Base-by-base conservation (phyloP, 148 eudicot species). In the Camellia japonica region DNA sequence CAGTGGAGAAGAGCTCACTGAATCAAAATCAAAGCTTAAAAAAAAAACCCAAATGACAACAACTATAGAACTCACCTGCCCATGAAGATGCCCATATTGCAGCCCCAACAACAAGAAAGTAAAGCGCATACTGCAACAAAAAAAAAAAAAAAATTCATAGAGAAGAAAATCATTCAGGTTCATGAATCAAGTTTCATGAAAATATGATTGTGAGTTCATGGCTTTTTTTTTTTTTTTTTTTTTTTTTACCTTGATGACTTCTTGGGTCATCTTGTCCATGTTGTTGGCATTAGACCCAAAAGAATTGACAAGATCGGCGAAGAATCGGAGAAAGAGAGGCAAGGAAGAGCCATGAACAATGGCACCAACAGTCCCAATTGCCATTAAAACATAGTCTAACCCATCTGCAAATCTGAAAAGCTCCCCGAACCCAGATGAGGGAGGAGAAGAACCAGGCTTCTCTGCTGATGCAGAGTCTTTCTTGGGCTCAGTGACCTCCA, bases 51-150 rank as follows among this genome's bases (percentile, higher is more conserved):
- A 49, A 49, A 49, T 49, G 5, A 49, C 12, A 10, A 30, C 7
- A 54, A 59, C 0, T 38, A 18, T 44, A 66, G 59, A 78, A 68
- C 54, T 75, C 68, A 92, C 99, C 99, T 85, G 99, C 98, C 99
- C 99, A 96, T 71, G 99, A 96, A 88, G 99, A 96, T 58, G 92
- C 98, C 98, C 98, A 94, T 68, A 96, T 96, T 80, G 99, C 99
- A 69, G 99, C 99, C 78, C 99, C 99, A 77, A 96, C 99, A n/a
- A 94, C 85, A 58, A 96, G 97, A 86, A 96, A 96, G 86, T 96
- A 96, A 80, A 91, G 94, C 82, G 99, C 97, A 86, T 96, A 96
- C 99, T 96, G 91, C 89, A 84, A 18, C 6, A 68, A 43, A 65
- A 7, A 72, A 12, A 6, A 7, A 14, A 16, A 12, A 68, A n/a